A percentile compares a stretch with the other conserved stretches of the same genome.
Conservation (phyloP, 2,329 filamentous ascomycete genomes). For the Alternaria brassicicola region DNA sequence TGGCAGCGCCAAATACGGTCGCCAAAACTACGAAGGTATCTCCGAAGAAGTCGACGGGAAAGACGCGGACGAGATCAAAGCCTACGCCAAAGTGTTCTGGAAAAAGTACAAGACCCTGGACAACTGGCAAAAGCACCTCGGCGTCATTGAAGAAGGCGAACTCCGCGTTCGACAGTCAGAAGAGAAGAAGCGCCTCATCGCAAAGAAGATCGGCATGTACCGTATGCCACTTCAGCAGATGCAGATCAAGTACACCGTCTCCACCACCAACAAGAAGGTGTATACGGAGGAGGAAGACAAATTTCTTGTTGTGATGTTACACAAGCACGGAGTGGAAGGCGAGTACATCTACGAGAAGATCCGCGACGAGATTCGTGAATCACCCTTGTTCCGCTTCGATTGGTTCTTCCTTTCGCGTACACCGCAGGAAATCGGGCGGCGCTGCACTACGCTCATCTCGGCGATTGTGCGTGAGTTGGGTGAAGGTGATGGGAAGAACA, state of each 20-base stretch:
- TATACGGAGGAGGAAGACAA: conserved; percentile 98
- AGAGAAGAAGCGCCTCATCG: conserved; percentile 89
- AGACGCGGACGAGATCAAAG: conserved; percentile 79
- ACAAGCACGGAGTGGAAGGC: conserved; percentile 89
- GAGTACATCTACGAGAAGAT: conserved; percentile 92
- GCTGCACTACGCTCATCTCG: conserved; percentile 92
- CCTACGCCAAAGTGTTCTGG: conserved; percentile 96
- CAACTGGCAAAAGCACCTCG: conserved; percentile 87
- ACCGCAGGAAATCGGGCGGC: conserved; percentile 86
- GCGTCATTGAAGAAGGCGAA: conserved; percentile 90
- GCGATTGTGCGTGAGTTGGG: conserved; percentile 96
- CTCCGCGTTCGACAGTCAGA: conserved; percentile 87
- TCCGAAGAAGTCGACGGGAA: conserved; percentile 92
- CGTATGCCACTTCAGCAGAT: conserved; percentile 97
- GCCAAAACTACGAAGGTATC: conserved; percentile 83
- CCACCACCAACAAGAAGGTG: conserved; percentile 99
- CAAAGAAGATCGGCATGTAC: conserved; percentile 95
- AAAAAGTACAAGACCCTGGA: conserved; percentile 88
- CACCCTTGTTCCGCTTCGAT: conserved; percentile 94
- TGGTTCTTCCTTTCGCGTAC: conserved; percentile 99
- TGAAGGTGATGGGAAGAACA: conserved; percentile 62
- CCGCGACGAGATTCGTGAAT: conserved; percentile 95
- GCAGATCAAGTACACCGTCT: conserved; percentile 98
- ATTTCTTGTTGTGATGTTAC: conserved; percentile 90
- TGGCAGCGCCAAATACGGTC: conserved; percentile 89